Percentiles rank a stretch among this genome's conserved stretches.
These are phyloP conservation scores for Kuraishia molischiana DNA, from an alignment of 805 yeast genomes.

Conservation along the genomic window DNA sequence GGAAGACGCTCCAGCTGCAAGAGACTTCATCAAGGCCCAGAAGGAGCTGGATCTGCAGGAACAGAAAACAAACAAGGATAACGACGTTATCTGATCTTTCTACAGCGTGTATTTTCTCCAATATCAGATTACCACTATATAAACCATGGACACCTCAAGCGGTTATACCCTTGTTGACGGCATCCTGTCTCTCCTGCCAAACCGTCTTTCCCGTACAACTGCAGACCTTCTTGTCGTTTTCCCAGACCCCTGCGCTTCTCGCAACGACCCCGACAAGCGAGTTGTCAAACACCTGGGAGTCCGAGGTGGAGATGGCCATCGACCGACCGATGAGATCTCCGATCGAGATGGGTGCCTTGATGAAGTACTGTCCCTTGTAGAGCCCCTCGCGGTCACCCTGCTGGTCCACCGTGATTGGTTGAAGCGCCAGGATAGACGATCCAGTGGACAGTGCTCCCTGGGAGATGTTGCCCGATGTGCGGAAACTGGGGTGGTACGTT, in stretches of 20 bases:
- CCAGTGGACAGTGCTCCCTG: conserved; percentile 67
- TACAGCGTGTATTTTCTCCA: neutral
- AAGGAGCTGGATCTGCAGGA: neutral
- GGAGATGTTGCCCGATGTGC: conserved; percentile 69
- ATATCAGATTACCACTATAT: neutral
- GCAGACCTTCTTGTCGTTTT: conserved; percentile 87
- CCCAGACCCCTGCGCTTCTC: conserved; percentile 96
- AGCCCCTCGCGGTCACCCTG: conserved; percentile 20
- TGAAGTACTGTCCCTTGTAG: conserved; percentile 35
- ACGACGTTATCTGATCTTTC: neutral
- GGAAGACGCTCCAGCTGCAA: conserved; percentile 7
- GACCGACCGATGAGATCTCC: conserved; percentile 66
- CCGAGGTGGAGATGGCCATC: conserved; percentile 33
- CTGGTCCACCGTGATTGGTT: conserved; percentile 25
- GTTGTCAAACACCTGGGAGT: conserved; percentile 28
- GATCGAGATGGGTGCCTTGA: conserved; percentile 36
- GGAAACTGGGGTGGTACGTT: conserved; percentile 57
- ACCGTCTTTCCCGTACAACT: conserved; percentile 92
- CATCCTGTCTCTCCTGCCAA: conserved; percentile 90
- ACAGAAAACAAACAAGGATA: neutral
- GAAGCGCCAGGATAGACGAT: conserved; percentile 30
- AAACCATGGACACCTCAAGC: no score
- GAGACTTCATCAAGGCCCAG: conserved; percentile 2
- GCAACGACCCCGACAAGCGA: conserved; percentile 83
- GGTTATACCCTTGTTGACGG: conserved; percentile 47